A percentile compares a stretch with the other conserved stretches of the same genome.
phyloP scores from a whole-genome alignment of 202 grass and related monocot species.

The Carex sylvatica region DNA sequence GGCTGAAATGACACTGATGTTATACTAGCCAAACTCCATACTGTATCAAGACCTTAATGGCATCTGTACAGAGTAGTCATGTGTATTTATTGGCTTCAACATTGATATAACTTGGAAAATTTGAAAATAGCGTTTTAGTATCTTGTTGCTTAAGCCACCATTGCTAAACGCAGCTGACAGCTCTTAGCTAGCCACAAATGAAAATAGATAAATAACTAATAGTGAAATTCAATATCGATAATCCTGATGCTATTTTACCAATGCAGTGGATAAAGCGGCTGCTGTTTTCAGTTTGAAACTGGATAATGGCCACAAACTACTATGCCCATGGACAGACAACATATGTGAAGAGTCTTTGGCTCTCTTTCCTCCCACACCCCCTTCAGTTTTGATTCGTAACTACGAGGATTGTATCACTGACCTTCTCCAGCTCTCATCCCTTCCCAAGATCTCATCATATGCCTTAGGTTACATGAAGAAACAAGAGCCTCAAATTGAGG shows the following conservation, averaged over 20 bases:
- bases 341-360: constrained; percentile 92
- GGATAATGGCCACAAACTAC: constrained; percentile 84
- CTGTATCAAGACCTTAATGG: neutral
- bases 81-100: neutral
- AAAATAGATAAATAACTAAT: neutral
- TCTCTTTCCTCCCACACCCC: constrained; percentile 77
- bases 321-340: constrained; percentile 96
- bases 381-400: constrained; percentile 64
- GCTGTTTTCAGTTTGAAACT: constrained; percentile 92
- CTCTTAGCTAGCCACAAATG: neutral
- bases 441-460: constrained; percentile 70
- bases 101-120: neutral
- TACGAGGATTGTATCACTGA: constrained; percentile 58
- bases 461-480: constrained; percentile 72
- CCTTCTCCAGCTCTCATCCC: constrained; percentile 62
- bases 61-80: neutral
- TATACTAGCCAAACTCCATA: too few species aligned
- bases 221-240: neutral
- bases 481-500: constrained; percentile 52
- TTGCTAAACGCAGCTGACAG: neutral
- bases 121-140: neutral
- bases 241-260: neutral
- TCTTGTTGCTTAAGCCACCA: neutral
- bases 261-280: constrained; percentile 96
- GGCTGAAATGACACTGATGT: too few species aligned